These are phyloP conservation scores for Clausena lansium DNA, from an alignment of 345 rosid genomes.

Conservation along the genomic window DNA sequence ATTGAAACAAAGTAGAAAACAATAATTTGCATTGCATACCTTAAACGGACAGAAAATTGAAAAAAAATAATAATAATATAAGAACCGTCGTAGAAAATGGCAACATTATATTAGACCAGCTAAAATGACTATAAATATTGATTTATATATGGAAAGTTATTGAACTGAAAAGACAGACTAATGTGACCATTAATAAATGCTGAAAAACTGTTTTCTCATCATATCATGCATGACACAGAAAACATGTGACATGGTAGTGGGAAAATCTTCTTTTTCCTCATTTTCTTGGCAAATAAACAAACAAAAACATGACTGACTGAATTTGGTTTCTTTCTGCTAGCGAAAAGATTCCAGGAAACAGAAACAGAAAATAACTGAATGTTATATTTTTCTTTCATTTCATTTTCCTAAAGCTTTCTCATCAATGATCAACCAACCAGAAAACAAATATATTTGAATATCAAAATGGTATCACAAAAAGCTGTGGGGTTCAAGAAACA, in stretches of 20 bases:
- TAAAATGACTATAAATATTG: neutral
- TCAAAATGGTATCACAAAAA: neutral
- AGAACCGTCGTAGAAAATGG: neutral
- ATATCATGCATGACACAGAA: neutral
- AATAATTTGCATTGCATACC: neutral
- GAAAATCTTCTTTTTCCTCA: neutral
- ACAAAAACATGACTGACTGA: neutral
- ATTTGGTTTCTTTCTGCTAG: neutral
- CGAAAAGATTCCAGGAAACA: neutral
- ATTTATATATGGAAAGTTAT: neutral
- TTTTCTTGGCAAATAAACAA: slow-evolving; percentile 2
- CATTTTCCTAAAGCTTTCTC: slow-evolving; percentile 10
- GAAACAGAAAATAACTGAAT: neutral
- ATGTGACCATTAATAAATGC: neutral
- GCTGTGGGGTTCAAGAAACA: neutral
- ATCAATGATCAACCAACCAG: slow-evolving; percentile 13
- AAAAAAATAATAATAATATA: too few relatives aligned
- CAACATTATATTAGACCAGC: neutral
- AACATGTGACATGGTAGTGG: neutral
- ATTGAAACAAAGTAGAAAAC: neutral
- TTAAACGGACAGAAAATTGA: neutral
- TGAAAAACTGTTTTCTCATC: neutral
- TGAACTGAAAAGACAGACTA: neutral
- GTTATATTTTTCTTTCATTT: neutral
- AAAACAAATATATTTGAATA: neutral